Evolutionary conservation across 352 stramenopile species (phyloP).

Genomic region (Globisporangium camurandrum): DNA sequence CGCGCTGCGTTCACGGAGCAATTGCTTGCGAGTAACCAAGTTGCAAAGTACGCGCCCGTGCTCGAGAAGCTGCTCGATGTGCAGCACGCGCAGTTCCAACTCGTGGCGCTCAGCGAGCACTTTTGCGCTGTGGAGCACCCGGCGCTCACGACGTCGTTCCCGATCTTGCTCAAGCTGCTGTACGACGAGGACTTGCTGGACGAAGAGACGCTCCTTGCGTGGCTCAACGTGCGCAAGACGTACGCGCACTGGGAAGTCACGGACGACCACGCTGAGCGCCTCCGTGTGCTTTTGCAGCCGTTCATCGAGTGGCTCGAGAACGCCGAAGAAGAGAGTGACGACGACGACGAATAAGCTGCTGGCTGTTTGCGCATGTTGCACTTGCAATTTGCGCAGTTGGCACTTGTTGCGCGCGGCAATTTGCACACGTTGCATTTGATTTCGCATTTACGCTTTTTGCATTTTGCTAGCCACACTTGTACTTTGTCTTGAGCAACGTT

Average conservation of each 20-base stretch:
- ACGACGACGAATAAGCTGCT: slow-evolving; percentile 56
- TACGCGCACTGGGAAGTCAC: slow-evolving; percentile 85
- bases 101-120: slow-evolving; percentile 88
- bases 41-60: slow-evolving; percentile 78
- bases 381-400: no score
- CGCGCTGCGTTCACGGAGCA: slow-evolving; percentile 81
- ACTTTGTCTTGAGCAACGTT: no score
- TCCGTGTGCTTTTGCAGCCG: slow-evolving; percentile 87
- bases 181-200: slow-evolving; percentile 96
- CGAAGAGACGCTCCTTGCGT: slow-evolving; percentile 93
- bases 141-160: slow-evolving; percentile 73
- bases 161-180: slow-evolving; percentile 94
- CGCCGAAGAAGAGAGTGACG: slow-evolving; percentile 88
- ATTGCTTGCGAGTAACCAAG: slow-evolving; percentile 90
- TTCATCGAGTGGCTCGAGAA: slow-evolving; percentile 98
- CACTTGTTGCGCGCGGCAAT: no score
- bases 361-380: neutral
- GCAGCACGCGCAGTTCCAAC: slow-evolving; percentile 88
- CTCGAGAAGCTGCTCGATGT: slow-evolving; percentile 84
- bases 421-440: no score
- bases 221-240: slow-evolving; percentile 77
- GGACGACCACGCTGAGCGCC: slow-evolving; percentile 77
- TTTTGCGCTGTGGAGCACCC: slow-evolving; percentile 89
- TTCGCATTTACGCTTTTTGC: no score
- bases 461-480: no score